phyloP scores from a whole-genome alignment of 345 rosid species.

The Eucalyptus regnans region DNA sequence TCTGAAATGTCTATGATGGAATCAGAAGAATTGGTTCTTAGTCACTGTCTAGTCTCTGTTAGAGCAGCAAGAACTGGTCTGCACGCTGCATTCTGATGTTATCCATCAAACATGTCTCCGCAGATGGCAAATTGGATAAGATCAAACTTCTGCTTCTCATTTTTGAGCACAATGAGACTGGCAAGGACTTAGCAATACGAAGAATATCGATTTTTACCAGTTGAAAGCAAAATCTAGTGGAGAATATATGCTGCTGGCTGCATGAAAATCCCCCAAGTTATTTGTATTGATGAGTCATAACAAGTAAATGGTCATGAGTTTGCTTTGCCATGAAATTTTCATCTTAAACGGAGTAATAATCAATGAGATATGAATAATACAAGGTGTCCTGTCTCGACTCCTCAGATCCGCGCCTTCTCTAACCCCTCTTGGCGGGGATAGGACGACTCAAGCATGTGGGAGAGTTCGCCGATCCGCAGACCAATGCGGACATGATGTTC shows the following conservation, averaged over 20 bases:
- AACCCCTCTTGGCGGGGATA: neutral
- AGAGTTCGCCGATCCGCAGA: neutral
- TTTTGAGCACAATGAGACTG: neutral
- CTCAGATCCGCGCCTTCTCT: neutral
- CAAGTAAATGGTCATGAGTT: neutral
- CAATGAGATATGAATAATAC: neutral
- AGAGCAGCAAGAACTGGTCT: neutral
- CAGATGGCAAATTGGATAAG: neutral
- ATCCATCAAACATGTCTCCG: neutral
- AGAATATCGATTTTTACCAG: neutral
- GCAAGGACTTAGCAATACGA: neutral
- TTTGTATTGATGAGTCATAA: neutral
- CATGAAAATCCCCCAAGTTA: neutral
- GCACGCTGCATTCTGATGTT: neutral
- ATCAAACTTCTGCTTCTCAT: neutral
- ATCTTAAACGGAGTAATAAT: neutral
- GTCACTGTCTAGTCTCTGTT: neutral
- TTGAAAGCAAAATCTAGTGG: neutral
- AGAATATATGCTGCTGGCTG: neutral
- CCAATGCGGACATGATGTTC: neutral
- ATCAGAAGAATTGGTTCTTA: neutral
- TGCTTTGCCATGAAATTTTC: neutral
- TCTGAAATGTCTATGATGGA: neutral
- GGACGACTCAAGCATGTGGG: neutral
- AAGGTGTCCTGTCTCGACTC: neutral